Evolutionary conservation across 192 early-diverging fungal species (phyloP), one percentile per base, ranked within the genome.

Genomic region (Backusella parvicylindrica): DNA sequence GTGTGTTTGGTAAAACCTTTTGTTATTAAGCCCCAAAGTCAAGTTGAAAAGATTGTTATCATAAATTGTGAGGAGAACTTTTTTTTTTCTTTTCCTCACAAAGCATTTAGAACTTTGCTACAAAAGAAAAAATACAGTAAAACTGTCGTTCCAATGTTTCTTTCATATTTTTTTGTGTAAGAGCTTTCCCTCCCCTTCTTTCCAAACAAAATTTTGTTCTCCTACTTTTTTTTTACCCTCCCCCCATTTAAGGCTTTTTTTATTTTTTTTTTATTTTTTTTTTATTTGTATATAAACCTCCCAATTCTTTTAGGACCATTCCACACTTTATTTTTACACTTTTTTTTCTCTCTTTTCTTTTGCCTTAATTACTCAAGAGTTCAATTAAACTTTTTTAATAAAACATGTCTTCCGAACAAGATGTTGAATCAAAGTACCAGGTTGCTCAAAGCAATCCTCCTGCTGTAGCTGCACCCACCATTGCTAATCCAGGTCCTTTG

Each of bases 401-500:
- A 36, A 72, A 73, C 12, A 73, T 73, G 47, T 64, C 70, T 71
- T 49, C 70, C 33, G 70, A 71, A 36, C 56, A 73, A 64, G 77
- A 78, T 68, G 35, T 78, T 41, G 77, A 78, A 41, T 18, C 68
- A 33, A 73, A 73, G 47, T 73, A 67, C 65, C 69, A 70, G 26
- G 30, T 75, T 15, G 37, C 63, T 15, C 60, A 71, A 30, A 47
- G 23, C 50, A 56, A 43, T 60, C 49, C 71, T 38, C 70, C 83
- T 18, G 63, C 83, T 35, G 80, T 84, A 11, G 77, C 81, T 4
- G 49, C 72, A 21, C 40, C 79, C 21, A 76, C 75, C 31, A 83
- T 87, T 28, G 87, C 80, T 47, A 91, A 91, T 56, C 90, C 90
- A 28, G 89, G 82, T 56, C 90, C 89, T 43, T 77, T 91, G 49